Evolutionary conservation across 108 stramenopile genomes (phyloP), one percentile per base, ranked within the genome.

Genomic region (Thalassiosira profunda): DNA sequence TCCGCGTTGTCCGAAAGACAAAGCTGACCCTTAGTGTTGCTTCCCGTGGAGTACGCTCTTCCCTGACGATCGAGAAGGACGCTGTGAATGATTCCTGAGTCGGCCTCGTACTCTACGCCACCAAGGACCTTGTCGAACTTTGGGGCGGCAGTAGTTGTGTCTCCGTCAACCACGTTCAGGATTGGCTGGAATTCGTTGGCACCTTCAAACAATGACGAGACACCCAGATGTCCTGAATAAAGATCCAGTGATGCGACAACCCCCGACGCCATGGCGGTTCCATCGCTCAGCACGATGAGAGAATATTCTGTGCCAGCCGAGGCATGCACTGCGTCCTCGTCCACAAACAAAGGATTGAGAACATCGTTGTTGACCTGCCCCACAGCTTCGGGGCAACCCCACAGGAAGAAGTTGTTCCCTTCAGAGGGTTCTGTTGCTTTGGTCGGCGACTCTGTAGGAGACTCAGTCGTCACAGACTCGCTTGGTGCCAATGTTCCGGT

Each of bases 261-360:
- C 45, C 76, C 76, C 3, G 76, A 23, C 23, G 68, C 56, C 23
- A 24, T 52, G 1, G 67, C 68, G 17, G 42, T 42, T 2, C 76
- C 76, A 52, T 61, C 54, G 11, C 56, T 18, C 40, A 26, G 31
- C 28, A 77, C 31, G 18, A 70, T 5, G 28, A 77, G 24, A 12
- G 68, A 70, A 63, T 77, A 77, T 28, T 43, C 70, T 36, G 76
- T 53, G 49, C 76, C 76, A 21, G 68, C 68, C 29, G 18, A 20
- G 33, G 51, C 51, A 52, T 10, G 33, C 15, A 52, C 15, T 1
- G 33, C 51, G 18, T 52, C 51, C 33, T 52, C 51, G 29, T 31
- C 51, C 1, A 52, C 51, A 52, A 17, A 31, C 29, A 52, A 52
- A 1, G 51, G 51, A 9, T n/a, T n/a, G n/a, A n/a, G n/a, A n/a